Conservation (phyloP, 23 red algal genomes). For the Pyropia yezoensis region DNA sequence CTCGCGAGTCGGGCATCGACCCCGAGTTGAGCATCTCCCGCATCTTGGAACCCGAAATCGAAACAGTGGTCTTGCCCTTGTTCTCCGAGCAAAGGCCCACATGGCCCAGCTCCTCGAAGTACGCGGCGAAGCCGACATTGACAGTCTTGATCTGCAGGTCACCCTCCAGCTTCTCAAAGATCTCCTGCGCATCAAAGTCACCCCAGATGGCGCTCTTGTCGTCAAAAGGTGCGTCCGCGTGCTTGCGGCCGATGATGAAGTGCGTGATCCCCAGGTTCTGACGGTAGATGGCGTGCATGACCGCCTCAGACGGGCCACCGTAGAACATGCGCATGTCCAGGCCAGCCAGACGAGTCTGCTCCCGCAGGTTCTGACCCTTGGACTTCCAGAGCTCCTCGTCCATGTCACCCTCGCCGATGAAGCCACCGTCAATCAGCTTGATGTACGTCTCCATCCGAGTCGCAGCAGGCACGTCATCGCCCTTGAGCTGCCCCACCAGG, state of each 20-base stretch:
- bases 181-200: constrained; percentile 88
- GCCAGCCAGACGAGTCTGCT: constrained; percentile 76
- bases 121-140: constrained; percentile 88
- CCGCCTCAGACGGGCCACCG: constrained; percentile 82
- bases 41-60: constrained; percentile 83
- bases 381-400: constrained; percentile 83
- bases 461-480: constrained; percentile 83
- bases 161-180: constrained; percentile 61
- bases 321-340: constrained; percentile 99
- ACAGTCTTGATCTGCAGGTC: constrained; percentile 73
- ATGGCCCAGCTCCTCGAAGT: constrained; percentile 84
- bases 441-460: constrained; percentile 79
- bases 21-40: constrained; percentile 76
- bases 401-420: constrained; percentile 81
- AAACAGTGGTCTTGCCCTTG: constrained; percentile 77
- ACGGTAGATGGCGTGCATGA: constrained; percentile 94
- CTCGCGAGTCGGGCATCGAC: constrained; percentile 77
- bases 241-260: constrained; percentile 93
- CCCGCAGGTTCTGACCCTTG: constrained; percentile 52
- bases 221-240: constrained; percentile 86
- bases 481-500: constrained; percentile 90
- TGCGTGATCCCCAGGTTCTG: constrained; percentile 92
- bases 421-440: constrained; percentile 58
- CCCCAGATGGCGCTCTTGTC: constrained; percentile 87
- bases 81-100: constrained; percentile 73